Evolutionary conservation across 129 eudicot species (phyloP).

Genomic region (Sambucus nigra): DNA sequence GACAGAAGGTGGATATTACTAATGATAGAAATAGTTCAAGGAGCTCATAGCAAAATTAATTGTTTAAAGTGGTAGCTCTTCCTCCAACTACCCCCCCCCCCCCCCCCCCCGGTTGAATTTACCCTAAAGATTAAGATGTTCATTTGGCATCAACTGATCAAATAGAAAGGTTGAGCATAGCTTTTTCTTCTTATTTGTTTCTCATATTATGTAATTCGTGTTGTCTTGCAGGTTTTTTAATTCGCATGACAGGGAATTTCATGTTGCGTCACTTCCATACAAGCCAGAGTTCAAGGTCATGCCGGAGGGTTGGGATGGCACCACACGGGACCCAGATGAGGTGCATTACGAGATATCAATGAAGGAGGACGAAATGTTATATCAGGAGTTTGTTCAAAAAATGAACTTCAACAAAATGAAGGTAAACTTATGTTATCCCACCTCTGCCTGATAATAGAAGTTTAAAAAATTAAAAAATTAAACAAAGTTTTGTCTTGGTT

Average conservation of each 20-base stretch:
- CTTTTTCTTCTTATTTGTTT: too few species aligned
- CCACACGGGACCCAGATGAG: constrained; percentile 89
- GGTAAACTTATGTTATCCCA: constrained; percentile 24
- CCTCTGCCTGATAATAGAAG: not conserved
- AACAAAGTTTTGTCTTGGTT: not conserved
- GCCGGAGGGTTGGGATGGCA: constrained; percentile 99
- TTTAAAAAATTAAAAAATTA: not conserved
- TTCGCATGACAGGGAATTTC: constrained; percentile 85
- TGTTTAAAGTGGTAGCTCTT: too few species aligned
- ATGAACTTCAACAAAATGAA: constrained; percentile 86
- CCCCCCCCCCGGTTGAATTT: not conserved
- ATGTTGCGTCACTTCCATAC: constrained; percentile 80
- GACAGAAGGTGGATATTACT: too few species aligned
- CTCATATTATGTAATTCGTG: not conserved
- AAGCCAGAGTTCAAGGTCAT: constrained; percentile 90
- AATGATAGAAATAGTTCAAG: too few species aligned
- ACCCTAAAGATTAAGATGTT: too few species aligned
- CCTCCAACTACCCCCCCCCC: not conserved
- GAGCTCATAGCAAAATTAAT: too few species aligned
- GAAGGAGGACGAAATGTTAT: constrained; percentile 85
- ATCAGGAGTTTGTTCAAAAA: constrained; percentile 73
- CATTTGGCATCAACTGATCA: too few species aligned
- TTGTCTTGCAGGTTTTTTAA: constrained; percentile 50
- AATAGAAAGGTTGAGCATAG: too few species aligned
- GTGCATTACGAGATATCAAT: constrained; percentile 87